Conservation (phyloP, 2,329 filamentous ascomycete species). For the Penicillium fuscoglaucum region DNA sequence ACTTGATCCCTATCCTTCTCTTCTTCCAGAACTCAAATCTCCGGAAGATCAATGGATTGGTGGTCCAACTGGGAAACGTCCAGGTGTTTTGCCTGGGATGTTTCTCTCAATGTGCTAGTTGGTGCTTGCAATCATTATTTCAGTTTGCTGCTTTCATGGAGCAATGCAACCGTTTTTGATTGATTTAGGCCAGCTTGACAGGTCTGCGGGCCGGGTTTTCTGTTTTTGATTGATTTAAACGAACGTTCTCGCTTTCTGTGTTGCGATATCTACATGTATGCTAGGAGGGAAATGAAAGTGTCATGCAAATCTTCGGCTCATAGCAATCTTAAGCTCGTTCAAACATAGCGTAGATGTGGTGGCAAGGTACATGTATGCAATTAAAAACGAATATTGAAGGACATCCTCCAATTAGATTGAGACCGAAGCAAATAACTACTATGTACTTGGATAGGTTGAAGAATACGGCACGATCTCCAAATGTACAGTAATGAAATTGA, state of each 20-base stretch:
- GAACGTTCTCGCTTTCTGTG: background rate
- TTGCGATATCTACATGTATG: background rate
- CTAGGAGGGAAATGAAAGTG: background rate
- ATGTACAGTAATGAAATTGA: background rate
- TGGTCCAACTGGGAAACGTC: slow-evolving; percentile 1
- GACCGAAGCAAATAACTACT: background rate
- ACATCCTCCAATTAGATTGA: background rate
- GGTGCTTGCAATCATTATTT: background rate
- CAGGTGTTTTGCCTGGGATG: background rate
- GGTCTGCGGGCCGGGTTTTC: background rate
- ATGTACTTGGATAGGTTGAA: background rate
- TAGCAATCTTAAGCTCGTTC: background rate
- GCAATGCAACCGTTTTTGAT: background rate
- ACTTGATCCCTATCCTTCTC: slow-evolving; percentile 9
- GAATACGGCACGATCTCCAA: background rate
- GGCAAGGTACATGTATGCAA: too few relatives aligned
- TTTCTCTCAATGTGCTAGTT: background rate
- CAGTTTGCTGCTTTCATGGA: background rate
- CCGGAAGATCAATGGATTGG: slow-evolving; percentile 8
- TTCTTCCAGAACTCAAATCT: slow-evolving; percentile 10
- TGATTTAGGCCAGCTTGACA: background rate
- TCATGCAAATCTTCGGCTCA: background rate
- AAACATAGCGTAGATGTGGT: background rate
- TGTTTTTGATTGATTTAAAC: background rate
- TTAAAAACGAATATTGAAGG: background rate